phyloP scores from a whole-genome alignment of 2,329 filamentous ascomycete species.

The Laburnicola sp. region DNA sequence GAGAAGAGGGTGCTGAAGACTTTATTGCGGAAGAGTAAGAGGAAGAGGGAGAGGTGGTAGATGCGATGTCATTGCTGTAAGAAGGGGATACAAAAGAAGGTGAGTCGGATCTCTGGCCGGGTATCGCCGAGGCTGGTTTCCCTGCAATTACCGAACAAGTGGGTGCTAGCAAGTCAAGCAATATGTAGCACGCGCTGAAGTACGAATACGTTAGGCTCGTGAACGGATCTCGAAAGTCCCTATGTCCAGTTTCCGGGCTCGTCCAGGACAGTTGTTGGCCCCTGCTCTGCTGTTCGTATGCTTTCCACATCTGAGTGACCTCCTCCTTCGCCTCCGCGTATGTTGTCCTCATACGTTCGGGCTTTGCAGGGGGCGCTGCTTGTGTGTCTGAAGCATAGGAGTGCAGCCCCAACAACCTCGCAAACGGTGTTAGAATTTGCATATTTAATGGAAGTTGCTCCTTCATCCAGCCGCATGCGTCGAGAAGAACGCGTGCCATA shows the following conservation, averaged over 20 bases:
- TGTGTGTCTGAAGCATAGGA: not conserved
- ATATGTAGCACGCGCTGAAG: conserved; percentile 19
- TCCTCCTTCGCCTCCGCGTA: conserved; percentile 3
- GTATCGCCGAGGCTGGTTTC: not conserved
- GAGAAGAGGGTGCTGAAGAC: not conserved
- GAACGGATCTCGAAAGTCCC: conserved; percentile 21
- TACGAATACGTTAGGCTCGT: conserved; percentile 22
- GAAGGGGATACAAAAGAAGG: not conserved
- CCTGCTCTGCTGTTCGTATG: not conserved
- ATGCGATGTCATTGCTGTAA: not conserved
- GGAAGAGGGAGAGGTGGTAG: not conserved
- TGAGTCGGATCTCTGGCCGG: not conserved
- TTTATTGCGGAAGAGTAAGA: not conserved
- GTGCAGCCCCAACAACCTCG: not conserved
- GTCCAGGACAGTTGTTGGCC: conserved; percentile 10
- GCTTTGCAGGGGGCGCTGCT: not conserved
- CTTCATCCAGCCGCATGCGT: conserved; percentile 2
- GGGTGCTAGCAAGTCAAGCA: conserved; percentile 16
- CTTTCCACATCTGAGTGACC: conserved; percentile 4
- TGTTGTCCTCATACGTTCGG: not conserved
- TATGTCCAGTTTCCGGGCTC: conserved; percentile 4
- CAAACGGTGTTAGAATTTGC: conserved; percentile 4
- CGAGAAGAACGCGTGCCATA: conserved; percentile 7
- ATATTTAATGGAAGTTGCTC: conserved; percentile 9
- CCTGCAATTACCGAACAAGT: not conserved